Evolutionary conservation across 2,329 filamentous ascomycete genomes (phyloP), one percentile per base, ranked within the genome.

Genomic region (Cytospora chrysosperma): DNA sequence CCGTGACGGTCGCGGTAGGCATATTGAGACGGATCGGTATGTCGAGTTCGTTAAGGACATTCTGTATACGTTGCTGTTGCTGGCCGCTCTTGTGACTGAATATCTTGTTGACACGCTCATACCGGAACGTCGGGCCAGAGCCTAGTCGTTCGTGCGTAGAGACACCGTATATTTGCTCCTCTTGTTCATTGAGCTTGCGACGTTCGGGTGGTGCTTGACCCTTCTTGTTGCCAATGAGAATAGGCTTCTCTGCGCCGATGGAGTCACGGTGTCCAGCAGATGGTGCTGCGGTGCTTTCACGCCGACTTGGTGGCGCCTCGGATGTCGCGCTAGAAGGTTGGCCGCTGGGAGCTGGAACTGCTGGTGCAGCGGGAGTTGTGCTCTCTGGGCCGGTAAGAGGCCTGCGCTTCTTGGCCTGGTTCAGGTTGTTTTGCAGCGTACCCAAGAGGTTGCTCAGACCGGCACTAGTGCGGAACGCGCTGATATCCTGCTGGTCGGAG

Each of bases 321-420:
- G 75, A 79, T 24, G 72, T 73, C 9, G 73, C 79, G 60, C 67
- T 75, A 74, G 68, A 72, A 76, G 59, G 71, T 74, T 67, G 70
- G 65, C 67, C 63, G 60, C 66, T 70, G 59, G 67, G 69, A 61
- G 70, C 70, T 9, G 73, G 75, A n/a, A 76, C 72, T 19, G 73
- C 72, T 19, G 73, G 75, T 17, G 75, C 73, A 24, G 75, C 76
- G 12, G 83, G 80, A 62, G 79, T 83, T 32, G 75, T 75, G 30
- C 79, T 82, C 28, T 89, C 88, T 10, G 81, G 78, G 3, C 84
- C 86, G 70, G 89, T 82, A 28, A 90, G 78, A 5, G 88, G 88
- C 74, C 88, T 92, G 64, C 92, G 88, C 77, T 97, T 97, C 81
- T 96, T 96, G 66, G 88, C 88, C 75, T 95, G 93, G 75, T 97